Base-by-base conservation (phyloP, 495 filamentous ascomycete genomes). In the Talaromyces nanjingensis region DNA sequence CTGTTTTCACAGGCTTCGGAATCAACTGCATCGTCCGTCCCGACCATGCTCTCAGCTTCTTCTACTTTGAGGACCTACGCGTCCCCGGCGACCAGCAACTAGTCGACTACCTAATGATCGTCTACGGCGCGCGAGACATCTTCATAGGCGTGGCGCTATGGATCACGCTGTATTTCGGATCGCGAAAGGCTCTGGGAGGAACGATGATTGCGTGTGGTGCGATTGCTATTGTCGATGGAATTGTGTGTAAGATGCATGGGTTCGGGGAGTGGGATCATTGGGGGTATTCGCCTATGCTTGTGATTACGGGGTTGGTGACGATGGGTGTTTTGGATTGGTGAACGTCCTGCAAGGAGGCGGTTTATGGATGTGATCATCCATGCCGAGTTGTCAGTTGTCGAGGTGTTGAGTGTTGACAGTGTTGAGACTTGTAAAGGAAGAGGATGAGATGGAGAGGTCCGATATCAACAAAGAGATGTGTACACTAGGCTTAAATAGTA, bases 181-280 rank as follows among this genome's bases (percentile, higher is more conserved):
- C 70, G 5, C 64, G 72, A 7, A 76, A 74, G 66, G 72, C 76
- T 0, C 64, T 80, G 25, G 81, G 81, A 4, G 77, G 73, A 75
- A 80, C 77, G 16, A 55, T 83, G 54, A 65, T 83, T 34, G 75
- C 78, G 4, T 72, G 63, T 14, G 76, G 76, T 64, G 71, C 65
- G 16, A 74, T 82, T 11, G 81, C 81, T 12, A 69, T 71, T 55
- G 77, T 67, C 6, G 82, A 86, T 74, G 83, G 83, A 0, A 57
- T 61, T 9, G 71, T 84, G 4, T 79, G 77, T 37, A 74, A 71
- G 65, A 69, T 42, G 5, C 67, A 77, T 57, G 78, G 77, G 9
- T 65, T 71, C 29, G 82, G 81, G 22, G 68, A 84, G 65, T 80
- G 79, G 82, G 77, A 74, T 68, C 84, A 85, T 67, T 86, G 81